A percentile compares a stretch with the other conserved stretches of the same genome.
Conservation (phyloP, 2,329 filamentous ascomycete genomes). For the Diaporthe sp. region DNA sequence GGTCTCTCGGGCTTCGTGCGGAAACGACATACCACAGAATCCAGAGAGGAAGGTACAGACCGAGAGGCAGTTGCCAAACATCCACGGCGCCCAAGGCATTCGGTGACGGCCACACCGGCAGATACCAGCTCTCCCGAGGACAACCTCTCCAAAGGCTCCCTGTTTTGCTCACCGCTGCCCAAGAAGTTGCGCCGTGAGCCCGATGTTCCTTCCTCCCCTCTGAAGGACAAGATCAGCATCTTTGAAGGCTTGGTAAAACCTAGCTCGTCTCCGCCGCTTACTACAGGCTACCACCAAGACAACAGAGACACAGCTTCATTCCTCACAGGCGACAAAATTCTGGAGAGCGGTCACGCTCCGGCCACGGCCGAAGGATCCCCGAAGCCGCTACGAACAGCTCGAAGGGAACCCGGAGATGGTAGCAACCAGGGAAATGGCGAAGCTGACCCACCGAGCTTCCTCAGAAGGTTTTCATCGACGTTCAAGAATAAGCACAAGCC, state of each 20-base stretch:
- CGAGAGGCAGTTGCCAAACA: background rate
- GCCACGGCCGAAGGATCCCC: background rate
- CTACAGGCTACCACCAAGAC: background rate
- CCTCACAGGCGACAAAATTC: background rate
- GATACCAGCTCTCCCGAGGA: background rate
- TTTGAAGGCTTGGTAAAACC: constrained; percentile 37
- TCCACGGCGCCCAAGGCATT: background rate
- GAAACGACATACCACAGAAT: background rate
- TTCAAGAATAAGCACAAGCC: constrained; percentile 18
- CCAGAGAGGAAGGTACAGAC: background rate
- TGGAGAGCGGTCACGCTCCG: background rate
- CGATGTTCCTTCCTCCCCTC: background rate
- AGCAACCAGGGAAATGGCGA: background rate
- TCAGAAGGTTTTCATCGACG: constrained; percentile 27
- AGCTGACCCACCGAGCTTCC: background rate
- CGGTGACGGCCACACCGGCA: background rate
- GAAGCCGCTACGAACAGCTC: background rate
- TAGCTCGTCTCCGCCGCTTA: background rate
- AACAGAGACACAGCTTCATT: background rate
- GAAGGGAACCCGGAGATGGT: background rate
- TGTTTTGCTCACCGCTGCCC: constrained; percentile 18
- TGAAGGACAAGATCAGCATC: constrained; percentile 34
- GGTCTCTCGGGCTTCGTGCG: background rate
- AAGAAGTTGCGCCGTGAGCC: constrained; percentile 24
- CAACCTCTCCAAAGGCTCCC: background rate